phyloP scores from a whole-genome alignment of 2,329 filamentous ascomycete genomes.

The Elsinoe batatas region DNA sequence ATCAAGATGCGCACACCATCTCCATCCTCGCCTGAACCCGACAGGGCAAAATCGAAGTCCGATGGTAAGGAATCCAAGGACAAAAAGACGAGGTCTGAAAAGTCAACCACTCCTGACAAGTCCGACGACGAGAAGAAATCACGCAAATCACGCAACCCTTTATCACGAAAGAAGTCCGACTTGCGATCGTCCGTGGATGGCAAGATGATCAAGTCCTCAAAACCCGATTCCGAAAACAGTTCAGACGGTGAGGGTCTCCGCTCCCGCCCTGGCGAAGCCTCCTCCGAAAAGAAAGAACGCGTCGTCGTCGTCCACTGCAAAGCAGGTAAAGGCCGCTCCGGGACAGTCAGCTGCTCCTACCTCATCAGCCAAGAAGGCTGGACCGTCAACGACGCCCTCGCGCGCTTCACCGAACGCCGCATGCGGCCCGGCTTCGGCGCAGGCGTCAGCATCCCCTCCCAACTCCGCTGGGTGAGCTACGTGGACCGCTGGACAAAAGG shows the following conservation, averaged over 20 bases:
- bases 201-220: constrained; percentile 2
- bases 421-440: constrained; percentile 85
- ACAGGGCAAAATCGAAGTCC: constrained; percentile 35
- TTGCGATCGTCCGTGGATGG: not conserved
- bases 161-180: not conserved
- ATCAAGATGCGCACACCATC: not conserved
- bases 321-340: constrained; percentile 87
- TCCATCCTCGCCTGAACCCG: not conserved
- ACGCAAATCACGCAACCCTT: not conserved
- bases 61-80: constrained; percentile 20
- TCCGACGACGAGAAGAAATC: constrained; percentile 17
- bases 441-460: constrained; percentile 87
- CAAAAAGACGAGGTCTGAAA: constrained; percentile 19
- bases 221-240: not conserved
- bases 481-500: constrained; percentile 75
- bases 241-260: not conserved
- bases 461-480: constrained; percentile 78
- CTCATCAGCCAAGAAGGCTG: constrained; percentile 78
- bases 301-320: constrained; percentile 95
- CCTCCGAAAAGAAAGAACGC: constrained; percentile 32
- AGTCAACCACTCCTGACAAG: not conserved
- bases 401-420: constrained; percentile 65
- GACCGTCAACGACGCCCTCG: constrained; percentile 53
- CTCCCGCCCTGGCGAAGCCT: not conserved
- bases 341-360: constrained; percentile 79